Evolutionary conservation across 2,329 filamentous ascomycete species (phyloP).

Genomic region (Fonsecaea monophora): DNA sequence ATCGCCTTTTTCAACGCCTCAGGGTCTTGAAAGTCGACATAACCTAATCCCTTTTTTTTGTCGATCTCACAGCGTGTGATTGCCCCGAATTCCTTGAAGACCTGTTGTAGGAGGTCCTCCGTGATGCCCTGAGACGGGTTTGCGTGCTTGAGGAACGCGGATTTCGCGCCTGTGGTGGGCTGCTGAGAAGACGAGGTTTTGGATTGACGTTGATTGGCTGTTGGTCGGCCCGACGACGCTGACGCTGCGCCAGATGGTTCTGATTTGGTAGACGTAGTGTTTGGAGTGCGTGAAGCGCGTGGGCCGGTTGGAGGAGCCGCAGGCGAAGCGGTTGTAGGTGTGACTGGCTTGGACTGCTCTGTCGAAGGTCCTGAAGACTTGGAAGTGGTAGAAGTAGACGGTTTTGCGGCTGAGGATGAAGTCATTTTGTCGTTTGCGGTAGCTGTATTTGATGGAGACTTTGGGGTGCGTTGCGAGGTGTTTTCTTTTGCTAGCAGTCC

Average conservation of each 20-base stretch:
- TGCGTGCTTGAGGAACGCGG: constrained; percentile 80
- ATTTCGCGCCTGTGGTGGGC: constrained; percentile 60
- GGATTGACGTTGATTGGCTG: not conserved
- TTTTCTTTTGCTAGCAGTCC: constrained; percentile 52
- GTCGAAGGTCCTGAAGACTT: constrained; percentile 42
- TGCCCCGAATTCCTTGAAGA: constrained; percentile 74
- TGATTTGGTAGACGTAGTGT: constrained; percentile 21
- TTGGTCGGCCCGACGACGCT: constrained; percentile 14
- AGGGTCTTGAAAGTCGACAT: constrained; percentile 82
- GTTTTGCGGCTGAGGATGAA: constrained; percentile 34
- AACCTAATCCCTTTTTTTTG: constrained; percentile 92
- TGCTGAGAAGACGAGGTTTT: constrained; percentile 42
- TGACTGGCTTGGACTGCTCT: constrained; percentile 46
- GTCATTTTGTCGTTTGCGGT: not conserved
- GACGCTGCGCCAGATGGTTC: constrained; percentile 18
- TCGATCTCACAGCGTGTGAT: constrained; percentile 88
- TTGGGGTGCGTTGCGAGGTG: constrained; percentile 29
- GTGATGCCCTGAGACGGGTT: constrained; percentile 93
- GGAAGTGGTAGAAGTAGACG: constrained; percentile 36
- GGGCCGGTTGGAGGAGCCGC: constrained; percentile 38
- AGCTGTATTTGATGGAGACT: constrained; percentile 14
- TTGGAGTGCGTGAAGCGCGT: constrained; percentile 33
- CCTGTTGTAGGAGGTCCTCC: constrained; percentile 75
- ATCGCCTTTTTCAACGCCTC: constrained; percentile 78
- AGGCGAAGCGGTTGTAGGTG: constrained; percentile 27